Base-by-base conservation (phyloP, 306 rosid species). In the Prunus davidiana region DNA sequence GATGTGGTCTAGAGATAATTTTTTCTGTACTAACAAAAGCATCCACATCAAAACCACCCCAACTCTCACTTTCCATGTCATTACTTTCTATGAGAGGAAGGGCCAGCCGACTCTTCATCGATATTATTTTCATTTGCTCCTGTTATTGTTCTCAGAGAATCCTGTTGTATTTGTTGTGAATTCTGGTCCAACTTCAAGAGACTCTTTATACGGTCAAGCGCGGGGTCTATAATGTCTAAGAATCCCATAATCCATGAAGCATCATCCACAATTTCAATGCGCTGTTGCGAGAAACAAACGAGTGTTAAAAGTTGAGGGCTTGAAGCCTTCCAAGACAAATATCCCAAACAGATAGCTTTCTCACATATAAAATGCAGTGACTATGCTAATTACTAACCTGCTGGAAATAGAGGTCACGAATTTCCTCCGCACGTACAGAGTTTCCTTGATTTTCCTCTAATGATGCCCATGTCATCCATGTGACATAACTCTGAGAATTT, bases 401-500 rank as follows among this genome's bases (percentile, higher is more conserved):
- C 85, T 95, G 97, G 87, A 89, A 92, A 84, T 92, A 95, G 68
- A 89, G 93, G 75, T 92, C 82, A 22, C 97, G 97, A 65, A 95
- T 89, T 84, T 95, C 98, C 84, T 92, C 97, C 10, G 97, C 98
- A 32, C 97, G 97, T 45, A 87, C 76, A 24, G 95, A 52, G 70
- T 95, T 95, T 80, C 97, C 98, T 89, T 95, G 96, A 67, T 86
- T 93, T 82, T 95, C 97, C 83, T 95, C 98, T 34, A 95, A 60
- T 76, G 93, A 51, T 69, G 98, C 98, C 98, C 98, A 95, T 20
- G 98, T 92, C 98, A 95, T 90, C 98, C 98, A 95, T 64, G 98
- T 92, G 69, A 92, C 86, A 71, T 85, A 92, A 84, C 98, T 95
- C 85, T 92, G 98, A 80, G 98, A 95, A 73, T 90, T 92, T 80